Base-by-base conservation (phyloP, 2,329 filamentous ascomycete genomes). In the Tolypocladium pustulatum region DNA sequence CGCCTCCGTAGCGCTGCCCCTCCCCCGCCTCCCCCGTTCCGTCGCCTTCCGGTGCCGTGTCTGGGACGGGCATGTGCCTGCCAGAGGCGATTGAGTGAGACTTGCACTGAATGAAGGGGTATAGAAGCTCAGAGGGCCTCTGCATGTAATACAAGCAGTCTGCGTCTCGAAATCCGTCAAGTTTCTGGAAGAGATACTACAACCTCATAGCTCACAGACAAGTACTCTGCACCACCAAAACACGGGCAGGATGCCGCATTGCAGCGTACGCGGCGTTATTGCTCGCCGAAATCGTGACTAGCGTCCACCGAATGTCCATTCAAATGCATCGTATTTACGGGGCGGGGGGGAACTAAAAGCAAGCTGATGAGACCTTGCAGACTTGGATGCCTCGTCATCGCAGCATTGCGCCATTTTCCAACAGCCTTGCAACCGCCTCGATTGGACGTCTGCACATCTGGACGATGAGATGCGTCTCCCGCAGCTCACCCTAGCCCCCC, bases 21-120 rank as follows among this genome's bases (percentile, higher is more conserved):
- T 55, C 57, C 57, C 27, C 54, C 54, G 54, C 54, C 51, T 41
- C 52, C 52, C 52, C 57, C 57, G 57, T 58, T 40, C 57, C 57
- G 57, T 49, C 22, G 57, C 27, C 37, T 58, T 58, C 57, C 57
- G 57, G 54, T 15, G 25, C 54, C 54, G 37, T 32, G 36, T 55
- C n/a, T 12, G 27, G 1, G 46, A 3, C 46, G 32, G 27, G 27
- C 46, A 51, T 52, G 27, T 34, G 17, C 49, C 13, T 17, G 17
- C 15, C 27, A 51, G 41, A 46, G 8, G 27, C 7, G 27, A 12
- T n/a, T 17, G 46, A 10, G 17, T 3, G 49, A 52, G 49, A 12
- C 5, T 52, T 13, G 10, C 20, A 52, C 30, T 12, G 10, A 5
- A 15, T 12, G 20, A 12, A 12, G 9, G 7, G 49, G 30, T 2